phyloP scores from a whole-genome alignment of 2,329 filamentous ascomycete genomes.

The Myriangium duriaei region DNA sequence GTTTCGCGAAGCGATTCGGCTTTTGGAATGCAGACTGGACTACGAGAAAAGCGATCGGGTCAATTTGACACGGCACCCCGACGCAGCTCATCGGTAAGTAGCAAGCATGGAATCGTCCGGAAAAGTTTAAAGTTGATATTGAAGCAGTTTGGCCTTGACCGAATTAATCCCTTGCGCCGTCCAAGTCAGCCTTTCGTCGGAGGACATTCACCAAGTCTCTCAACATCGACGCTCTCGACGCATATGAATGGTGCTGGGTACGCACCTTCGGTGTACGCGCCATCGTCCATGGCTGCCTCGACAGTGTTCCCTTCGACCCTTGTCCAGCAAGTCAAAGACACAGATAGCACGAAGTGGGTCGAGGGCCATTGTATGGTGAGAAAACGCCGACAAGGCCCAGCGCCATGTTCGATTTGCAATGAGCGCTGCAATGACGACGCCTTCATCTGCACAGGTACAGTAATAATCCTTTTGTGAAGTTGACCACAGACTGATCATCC shows the following conservation, averaged over 20 bases:
- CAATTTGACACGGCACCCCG: slow-evolving; percentile 76
- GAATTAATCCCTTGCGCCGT: slow-evolving; percentile 52
- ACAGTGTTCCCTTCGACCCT: slow-evolving; percentile 80
- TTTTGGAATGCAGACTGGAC: slow-evolving; percentile 69
- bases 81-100: slow-evolving; percentile 63
- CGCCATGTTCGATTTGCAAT: slow-evolving; percentile 61
- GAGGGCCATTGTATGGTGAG: slow-evolving; percentile 73
- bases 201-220: slow-evolving; percentile 45
- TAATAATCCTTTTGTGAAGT: slow-evolving; percentile 5
- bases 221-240: slow-evolving; percentile 47
- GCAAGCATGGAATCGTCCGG: slow-evolving; percentile 19
- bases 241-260: slow-evolving; percentile 42
- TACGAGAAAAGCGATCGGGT: slow-evolving; percentile 87
- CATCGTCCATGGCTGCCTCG: slow-evolving; percentile 73
- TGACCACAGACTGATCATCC: slow-evolving; percentile 5
- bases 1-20: slow-evolving; percentile 87
- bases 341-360: slow-evolving; percentile 69
- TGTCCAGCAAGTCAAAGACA: slow-evolving; percentile 65
- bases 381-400: slow-evolving; percentile 45
- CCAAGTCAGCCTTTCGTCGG: slow-evolving; percentile 56
- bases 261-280: slow-evolving; percentile 71
- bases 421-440: slow-evolving; percentile 62
- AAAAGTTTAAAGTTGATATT: slow-evolving; percentile 15
- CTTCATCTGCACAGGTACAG: slow-evolving; percentile 53
- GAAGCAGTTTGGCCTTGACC: slow-evolving; percentile 58